Conservation (phyloP, 139 green algal genomes). For the Chlorella sorokiniana region DNA sequence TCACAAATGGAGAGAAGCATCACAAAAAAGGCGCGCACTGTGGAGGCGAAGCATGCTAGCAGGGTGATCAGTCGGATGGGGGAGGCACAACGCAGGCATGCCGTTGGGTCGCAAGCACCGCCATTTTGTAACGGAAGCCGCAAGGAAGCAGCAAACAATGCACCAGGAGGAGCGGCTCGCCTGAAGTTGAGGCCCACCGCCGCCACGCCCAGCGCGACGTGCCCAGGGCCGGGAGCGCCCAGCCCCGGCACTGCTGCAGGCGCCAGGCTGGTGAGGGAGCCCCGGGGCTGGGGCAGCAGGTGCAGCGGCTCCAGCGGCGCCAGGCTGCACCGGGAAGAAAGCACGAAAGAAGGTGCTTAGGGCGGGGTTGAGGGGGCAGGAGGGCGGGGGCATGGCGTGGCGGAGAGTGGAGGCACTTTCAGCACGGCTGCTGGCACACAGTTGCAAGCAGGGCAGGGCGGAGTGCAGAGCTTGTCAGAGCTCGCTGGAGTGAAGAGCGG, state of each 20-base stretch:
- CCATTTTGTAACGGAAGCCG: too few species aligned
- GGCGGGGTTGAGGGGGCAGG: not conserved
- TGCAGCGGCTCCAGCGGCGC: constrained; percentile 13
- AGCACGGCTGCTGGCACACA: too few species aligned
- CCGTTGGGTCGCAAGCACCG: too few species aligned
- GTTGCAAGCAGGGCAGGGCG: too few species aligned
- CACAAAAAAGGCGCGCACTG: too few species aligned
- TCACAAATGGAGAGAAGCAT: not conserved
- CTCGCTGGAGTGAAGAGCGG: too few species aligned
- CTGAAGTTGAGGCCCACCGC: constrained; percentile 63
- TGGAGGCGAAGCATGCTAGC: too few species aligned
- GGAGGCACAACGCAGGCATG: too few species aligned
- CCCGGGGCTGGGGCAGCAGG: constrained; percentile 47
- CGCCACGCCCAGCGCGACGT: constrained; percentile 43
- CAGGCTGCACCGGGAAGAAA: not conserved
- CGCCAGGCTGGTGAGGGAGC: constrained; percentile 59
- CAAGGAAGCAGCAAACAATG: not conserved
- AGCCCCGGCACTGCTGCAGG: constrained; percentile 20
- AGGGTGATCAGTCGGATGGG: too few species aligned
- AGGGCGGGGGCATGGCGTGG: not conserved
- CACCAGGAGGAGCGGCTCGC: not conserved
- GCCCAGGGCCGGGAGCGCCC: not conserved
- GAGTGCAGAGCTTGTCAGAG: too few species aligned
- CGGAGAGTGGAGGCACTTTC: too few species aligned
- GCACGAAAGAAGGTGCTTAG: not conserved